These are phyloP conservation scores for Aspergillus clavatus DNA, from an alignment of 2,329 filamentous ascomycete species.

Conservation along the genomic window DNA sequence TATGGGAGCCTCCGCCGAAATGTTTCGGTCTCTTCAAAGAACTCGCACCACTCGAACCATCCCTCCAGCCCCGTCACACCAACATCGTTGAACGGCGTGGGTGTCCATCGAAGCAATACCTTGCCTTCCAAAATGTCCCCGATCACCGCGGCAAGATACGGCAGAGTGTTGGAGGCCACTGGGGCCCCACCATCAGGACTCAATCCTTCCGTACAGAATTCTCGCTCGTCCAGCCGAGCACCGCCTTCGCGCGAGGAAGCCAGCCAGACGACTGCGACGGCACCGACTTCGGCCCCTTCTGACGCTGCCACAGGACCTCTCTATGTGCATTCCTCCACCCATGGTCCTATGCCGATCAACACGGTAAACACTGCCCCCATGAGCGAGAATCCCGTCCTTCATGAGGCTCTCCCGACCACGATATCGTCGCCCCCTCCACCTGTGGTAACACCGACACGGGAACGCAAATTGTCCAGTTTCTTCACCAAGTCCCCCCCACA, in stretches of 20 bases:
- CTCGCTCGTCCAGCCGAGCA: conserved; percentile 27
- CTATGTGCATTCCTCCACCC: conserved; percentile 31
- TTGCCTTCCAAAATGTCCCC: conserved; percentile 87
- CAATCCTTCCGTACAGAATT: conserved; percentile 27
- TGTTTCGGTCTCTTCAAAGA: conserved; percentile 85
- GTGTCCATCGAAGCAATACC: conserved; percentile 80
- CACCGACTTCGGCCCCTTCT: conserved; percentile 7
- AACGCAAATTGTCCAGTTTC: conserved; percentile 63
- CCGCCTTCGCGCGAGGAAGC: conserved; percentile 20
- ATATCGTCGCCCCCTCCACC: conserved; percentile 36
- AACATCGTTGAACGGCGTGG: conserved; percentile 50
- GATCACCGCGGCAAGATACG: conserved; percentile 63
- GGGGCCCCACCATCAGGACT: conserved; percentile 43
- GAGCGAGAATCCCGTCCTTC: conserved; percentile 13
- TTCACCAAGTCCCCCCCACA: conserved; percentile 64
- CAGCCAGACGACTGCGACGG: conserved; percentile 7
- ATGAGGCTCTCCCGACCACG: conserved; percentile 47
- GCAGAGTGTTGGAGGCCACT: conserved; percentile 49
- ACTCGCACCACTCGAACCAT: conserved; percentile 70
- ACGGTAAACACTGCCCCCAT: conserved; percentile 14
- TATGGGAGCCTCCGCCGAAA: conserved; percentile 76
- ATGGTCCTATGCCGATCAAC: conserved; percentile 27
- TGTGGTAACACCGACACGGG: conserved; percentile 55
- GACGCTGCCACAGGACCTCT: conserved; percentile 14
- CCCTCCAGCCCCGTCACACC: conserved; percentile 63